phyloP scores from a whole-genome alignment of 2,329 filamentous ascomycete species.

The Clarireedia monteithiana region DNA sequence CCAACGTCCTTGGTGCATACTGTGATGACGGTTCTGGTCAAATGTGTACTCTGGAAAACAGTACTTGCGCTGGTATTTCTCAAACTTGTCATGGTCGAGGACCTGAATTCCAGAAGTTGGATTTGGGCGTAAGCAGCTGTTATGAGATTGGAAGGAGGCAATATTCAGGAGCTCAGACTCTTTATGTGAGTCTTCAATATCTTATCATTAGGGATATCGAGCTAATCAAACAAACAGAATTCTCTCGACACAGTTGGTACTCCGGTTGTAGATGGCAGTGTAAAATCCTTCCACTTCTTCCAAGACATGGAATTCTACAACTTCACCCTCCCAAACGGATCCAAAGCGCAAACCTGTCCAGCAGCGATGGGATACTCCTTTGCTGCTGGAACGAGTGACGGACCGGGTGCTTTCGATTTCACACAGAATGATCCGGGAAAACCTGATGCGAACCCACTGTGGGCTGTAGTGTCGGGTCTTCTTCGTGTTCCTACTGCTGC shows the following conservation, averaged over 20 bases:
- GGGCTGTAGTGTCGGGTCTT: constrained; percentile 66
- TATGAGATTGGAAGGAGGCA: constrained; percentile 70
- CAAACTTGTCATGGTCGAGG: constrained; percentile 66
- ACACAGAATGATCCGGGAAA: constrained; percentile 73
- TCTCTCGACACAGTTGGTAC: constrained; percentile 23
- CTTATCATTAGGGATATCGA: no score
- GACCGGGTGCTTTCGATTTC: constrained; percentile 87
- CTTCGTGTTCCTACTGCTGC: constrained; percentile 62
- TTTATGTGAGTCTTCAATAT: constrained; percentile 37
- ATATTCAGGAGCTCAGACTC: constrained; percentile 47
- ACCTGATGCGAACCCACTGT: constrained; percentile 59
- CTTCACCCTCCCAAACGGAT: constrained; percentile 68
- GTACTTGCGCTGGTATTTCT: constrained; percentile 54
- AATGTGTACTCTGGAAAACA: constrained; percentile 68
- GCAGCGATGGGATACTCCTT: constrained; percentile 89
- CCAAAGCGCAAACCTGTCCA: constrained; percentile 65
- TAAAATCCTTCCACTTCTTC: constrained; percentile 81
- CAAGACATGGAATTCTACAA: constrained; percentile 70
- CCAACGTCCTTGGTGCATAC: constrained; percentile 78
- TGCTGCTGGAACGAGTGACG: constrained; percentile 85
- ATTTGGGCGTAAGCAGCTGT: constrained; percentile 65
- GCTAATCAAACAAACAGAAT: constrained; percentile 14
- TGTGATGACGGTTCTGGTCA: constrained; percentile 77
- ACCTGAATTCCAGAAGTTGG: constrained; percentile 57
- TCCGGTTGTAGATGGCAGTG: constrained; percentile 52